phyloP scores from a whole-genome alignment of 1,284 basidiomycete genomes.

The Ceratobasidium sp. region DNA sequence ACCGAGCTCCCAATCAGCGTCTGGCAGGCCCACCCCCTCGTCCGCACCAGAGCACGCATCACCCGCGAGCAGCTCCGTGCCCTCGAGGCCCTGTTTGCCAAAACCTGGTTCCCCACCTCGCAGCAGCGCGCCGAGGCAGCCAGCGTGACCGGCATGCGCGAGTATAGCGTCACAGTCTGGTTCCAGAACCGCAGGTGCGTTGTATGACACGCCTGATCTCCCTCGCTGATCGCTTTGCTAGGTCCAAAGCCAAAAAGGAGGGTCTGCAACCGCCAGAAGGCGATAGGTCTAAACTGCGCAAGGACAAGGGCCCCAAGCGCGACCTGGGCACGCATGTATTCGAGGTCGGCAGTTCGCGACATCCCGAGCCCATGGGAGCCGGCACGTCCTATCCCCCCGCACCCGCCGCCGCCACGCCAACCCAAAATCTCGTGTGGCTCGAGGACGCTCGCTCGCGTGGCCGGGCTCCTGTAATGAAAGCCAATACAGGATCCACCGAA shows the following conservation, averaged over 20 bases:
- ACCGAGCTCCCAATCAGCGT: constrained; percentile 37
- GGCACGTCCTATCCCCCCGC: not conserved
- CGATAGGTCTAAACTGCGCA: constrained; percentile 36
- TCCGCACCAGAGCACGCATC: constrained; percentile 34
- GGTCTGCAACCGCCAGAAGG: constrained; percentile 35
- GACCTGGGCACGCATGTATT: constrained; percentile 42
- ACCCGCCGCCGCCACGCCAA: not conserved
- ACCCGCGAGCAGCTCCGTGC: constrained; percentile 39
- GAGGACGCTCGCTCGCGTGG: constrained; percentile 38
- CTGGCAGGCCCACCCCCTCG: constrained; percentile 41
- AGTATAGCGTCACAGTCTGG: constrained; percentile 42
- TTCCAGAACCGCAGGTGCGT: constrained; percentile 43
- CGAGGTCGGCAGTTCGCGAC: constrained; percentile 34
- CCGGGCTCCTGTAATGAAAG: constrained; percentile 15
- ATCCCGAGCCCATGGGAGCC: constrained; percentile 22
- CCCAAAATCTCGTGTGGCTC: constrained; percentile 39
- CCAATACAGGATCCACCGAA: constrained; percentile 22
- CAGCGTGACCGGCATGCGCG: constrained; percentile 36
- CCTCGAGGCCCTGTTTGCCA: constrained; percentile 39
- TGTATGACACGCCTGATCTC: not conserved
- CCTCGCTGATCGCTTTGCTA: constrained; percentile 1
- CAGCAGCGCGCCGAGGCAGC: constrained; percentile 41
- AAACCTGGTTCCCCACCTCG: constrained; percentile 41
- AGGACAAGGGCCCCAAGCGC: constrained; percentile 45
- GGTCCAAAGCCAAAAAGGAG: constrained; percentile 42